Percentiles rank a stretch among this genome's conserved stretches.
Evolutionary conservation across 495 filamentous ascomycete species (phyloP).

Genomic region (Penicillium simplicissimum): DNA sequence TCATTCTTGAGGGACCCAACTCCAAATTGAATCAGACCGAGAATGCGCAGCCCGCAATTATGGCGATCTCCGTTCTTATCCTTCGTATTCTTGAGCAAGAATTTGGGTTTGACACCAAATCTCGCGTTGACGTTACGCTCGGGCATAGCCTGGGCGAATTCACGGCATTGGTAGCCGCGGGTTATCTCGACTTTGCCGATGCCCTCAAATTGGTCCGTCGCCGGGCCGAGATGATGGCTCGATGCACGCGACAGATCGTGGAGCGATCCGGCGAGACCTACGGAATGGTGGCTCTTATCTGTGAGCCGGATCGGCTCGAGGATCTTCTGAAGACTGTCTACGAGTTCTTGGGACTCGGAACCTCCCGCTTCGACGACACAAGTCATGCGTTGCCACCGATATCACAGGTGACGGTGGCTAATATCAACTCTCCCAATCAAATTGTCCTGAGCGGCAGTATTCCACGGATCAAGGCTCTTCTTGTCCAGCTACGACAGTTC

Average conservation of each 20-base stretch:
- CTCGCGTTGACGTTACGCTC: constrained; percentile 75
- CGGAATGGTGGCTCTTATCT: constrained; percentile 93
- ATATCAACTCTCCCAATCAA: constrained; percentile 94
- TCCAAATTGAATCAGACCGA: constrained; percentile 74
- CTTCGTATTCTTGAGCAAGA: constrained; percentile 85
- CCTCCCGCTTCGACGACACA: constrained; percentile 63
- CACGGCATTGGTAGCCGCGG: constrained; percentile 81
- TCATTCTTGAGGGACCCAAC: constrained; percentile 79
- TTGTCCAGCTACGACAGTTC: constrained; percentile 89
- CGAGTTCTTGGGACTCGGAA: constrained; percentile 71
- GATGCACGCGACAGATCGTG: constrained; percentile 64
- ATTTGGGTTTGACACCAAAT: constrained; percentile 70
- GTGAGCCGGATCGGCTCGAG: constrained; percentile 71
- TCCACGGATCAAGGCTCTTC: constrained; percentile 77
- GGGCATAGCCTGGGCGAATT: constrained; percentile 97
- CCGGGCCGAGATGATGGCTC: constrained; percentile 83
- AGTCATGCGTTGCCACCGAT: constrained; percentile 66
- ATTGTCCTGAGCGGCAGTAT: constrained; percentile 92
- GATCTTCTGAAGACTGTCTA: constrained; percentile 69
- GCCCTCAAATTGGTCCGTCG: constrained; percentile 73
- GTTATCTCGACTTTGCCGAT: constrained; percentile 74
- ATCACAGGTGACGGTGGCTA: constrained; percentile 87
- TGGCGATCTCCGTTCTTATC: constrained; percentile 89
- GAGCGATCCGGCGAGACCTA: constrained; percentile 67
- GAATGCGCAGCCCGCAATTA: constrained; percentile 93